A percentile compares a stretch with the other conserved stretches of the same genome.
These are phyloP conservation scores for Termitomyces sp. DNA, from an alignment of 768 basidiomycete genomes.

Conservation along the genomic window DNA sequence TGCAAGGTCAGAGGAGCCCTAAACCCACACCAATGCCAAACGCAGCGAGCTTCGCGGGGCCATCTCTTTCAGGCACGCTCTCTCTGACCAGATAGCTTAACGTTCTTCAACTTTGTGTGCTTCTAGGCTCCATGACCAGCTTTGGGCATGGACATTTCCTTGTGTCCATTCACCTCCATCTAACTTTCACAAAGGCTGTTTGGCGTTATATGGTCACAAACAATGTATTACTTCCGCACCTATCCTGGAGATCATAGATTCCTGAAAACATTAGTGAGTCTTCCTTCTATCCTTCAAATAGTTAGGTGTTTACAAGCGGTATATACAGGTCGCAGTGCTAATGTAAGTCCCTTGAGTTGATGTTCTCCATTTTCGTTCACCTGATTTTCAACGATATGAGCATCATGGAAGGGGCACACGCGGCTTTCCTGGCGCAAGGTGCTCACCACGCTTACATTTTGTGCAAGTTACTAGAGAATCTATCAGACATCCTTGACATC, in stretches of 20 bases:
- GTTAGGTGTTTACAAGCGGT: background rate
- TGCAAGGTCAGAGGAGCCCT: too few relatives aligned
- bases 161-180: background rate
- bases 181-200: background rate
- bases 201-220: background rate
- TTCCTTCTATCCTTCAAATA: background rate
- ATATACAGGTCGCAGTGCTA: background rate
- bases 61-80: too few relatives aligned
- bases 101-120: too few relatives aligned
- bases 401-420: background rate
- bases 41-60: too few relatives aligned
- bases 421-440: background rate
- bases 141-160: background rate
- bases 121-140: background rate
- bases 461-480: background rate
- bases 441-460: background rate
- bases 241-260: background rate
- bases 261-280: background rate
- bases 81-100: too few relatives aligned
- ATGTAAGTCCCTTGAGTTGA: background rate
- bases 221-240: background rate
- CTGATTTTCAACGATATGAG: background rate
- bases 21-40: too few relatives aligned
- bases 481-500: background rate
- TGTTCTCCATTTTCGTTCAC: background rate